Evolutionary conservation across 2,329 filamentous ascomycete species (phyloP).

Genomic region (Corinectria fuckeliana): DNA sequence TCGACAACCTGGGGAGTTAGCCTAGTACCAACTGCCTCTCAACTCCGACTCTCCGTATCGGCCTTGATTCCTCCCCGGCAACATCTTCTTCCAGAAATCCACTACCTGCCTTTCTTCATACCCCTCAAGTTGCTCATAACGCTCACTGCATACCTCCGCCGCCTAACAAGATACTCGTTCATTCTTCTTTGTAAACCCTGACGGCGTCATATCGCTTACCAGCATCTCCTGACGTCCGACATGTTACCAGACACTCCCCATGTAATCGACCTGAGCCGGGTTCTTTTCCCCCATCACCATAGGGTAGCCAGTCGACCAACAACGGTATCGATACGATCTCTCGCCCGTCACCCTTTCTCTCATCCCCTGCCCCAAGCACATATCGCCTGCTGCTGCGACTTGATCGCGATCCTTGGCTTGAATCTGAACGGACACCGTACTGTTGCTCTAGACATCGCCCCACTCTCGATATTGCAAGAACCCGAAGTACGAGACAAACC

Average conservation of each 20-base stretch:
- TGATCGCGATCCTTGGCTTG: not conserved
- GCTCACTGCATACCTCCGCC: not conserved
- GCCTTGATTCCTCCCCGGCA: no score
- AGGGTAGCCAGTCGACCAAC: not conserved
- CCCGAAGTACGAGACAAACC: not conserved
- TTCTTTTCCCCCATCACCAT: not conserved
- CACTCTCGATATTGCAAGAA: slow-evolving; percentile 1
- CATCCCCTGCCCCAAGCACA: slow-evolving; percentile 1
- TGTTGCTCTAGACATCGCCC: not conserved
- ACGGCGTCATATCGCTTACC: not conserved
- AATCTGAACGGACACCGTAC: not conserved
- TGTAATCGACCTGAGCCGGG: not conserved
- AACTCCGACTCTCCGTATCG: no score
- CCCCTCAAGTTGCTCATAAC: not conserved
- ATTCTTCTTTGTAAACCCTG: not conserved
- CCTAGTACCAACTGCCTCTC: no score
- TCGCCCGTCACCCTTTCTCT: not conserved
- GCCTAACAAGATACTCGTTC: not conserved
- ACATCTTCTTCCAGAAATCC: no score
- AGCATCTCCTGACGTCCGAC: not conserved
- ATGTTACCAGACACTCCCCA: not conserved
- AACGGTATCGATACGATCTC: not conserved
- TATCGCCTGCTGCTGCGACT: not conserved
- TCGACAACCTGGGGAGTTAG: not conserved
- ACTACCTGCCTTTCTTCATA: not conserved